phyloP scores from a whole-genome alignment of 208 protist genomes.

The Lotmaria passim region DNA sequence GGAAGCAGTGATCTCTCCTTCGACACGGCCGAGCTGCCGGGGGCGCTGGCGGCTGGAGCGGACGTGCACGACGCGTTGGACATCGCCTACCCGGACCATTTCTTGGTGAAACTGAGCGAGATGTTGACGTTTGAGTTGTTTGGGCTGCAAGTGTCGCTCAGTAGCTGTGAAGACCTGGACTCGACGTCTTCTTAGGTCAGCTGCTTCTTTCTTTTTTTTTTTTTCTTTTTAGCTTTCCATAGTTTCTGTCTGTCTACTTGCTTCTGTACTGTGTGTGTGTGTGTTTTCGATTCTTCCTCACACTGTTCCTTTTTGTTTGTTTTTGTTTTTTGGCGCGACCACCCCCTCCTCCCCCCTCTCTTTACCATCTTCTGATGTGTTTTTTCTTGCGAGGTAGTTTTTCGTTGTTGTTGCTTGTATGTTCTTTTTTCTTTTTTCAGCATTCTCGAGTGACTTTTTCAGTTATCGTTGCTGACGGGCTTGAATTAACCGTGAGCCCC shows the following conservation, averaged over 20 bases:
- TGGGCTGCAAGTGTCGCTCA: slow-evolving; percentile 60
- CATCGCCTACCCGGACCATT: slow-evolving; percentile 63
- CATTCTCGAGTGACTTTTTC: background rate
- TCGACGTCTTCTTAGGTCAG: slow-evolving; percentile 3
- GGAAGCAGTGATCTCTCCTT: slow-evolving; percentile 14
- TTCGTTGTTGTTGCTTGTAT: background rate
- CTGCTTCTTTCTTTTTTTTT: slow-evolving; percentile 27
- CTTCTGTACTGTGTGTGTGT: background rate
- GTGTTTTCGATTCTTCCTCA: background rate
- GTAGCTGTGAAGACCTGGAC: slow-evolving; percentile 84
- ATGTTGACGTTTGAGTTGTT: slow-evolving; percentile 59
- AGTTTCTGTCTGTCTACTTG: background rate
- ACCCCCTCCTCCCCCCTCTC: no score
- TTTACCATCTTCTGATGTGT: no score
- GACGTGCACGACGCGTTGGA: slow-evolving; percentile 34
- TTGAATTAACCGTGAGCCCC: no score
- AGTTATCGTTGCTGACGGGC: slow-evolving; percentile 4
- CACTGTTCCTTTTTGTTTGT: slow-evolving; percentile 3
- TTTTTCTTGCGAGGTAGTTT: background rate
- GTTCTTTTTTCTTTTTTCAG: background rate
- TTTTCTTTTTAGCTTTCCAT: slow-evolving; percentile 22
- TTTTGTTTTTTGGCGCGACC: background rate
- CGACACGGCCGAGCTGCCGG: slow-evolving; percentile 7
- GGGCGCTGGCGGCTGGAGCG: slow-evolving; percentile 11
- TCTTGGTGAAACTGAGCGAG: slow-evolving; percentile 72